Percentiles rank a stretch among this genome's conserved stretches.
Evolutionary conservation across 495 filamentous ascomycete genomes (phyloP).

Genomic region (Aspergillus biplanus): DNA sequence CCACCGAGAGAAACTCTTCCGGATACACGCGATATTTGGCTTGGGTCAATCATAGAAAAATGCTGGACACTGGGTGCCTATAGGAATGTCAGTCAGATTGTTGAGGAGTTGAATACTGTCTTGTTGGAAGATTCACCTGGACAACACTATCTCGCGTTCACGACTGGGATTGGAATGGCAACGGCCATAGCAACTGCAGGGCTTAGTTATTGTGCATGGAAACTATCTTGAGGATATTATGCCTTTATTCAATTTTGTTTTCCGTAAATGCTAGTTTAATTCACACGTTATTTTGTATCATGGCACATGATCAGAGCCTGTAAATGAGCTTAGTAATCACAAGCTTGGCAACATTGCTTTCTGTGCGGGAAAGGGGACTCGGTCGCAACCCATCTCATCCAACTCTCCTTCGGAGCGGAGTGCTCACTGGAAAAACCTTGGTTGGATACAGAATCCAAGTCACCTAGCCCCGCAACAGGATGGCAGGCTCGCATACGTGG

Average conservation of each 20-base stretch:
- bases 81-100: background rate
- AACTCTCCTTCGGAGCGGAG: background rate
- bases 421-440: background rate
- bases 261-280: no score
- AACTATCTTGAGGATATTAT: no score
- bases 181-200: no score
- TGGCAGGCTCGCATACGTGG: background rate
- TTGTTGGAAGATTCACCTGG: no score
- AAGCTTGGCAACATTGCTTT: background rate
- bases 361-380: background rate
- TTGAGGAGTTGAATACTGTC: background rate
- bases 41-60: conserved; percentile 35
- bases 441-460: background rate
- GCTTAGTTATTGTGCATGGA: no score
- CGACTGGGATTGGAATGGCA: no score
- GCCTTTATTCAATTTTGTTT: no score
- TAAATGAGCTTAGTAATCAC: no score
- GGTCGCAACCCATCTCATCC: background rate
- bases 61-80: conserved; percentile 27
- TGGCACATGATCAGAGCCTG: no score
- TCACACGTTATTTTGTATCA: no score
- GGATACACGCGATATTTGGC: conserved; percentile 30
- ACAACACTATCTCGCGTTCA: no score
- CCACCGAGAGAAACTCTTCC: conserved; percentile 29
- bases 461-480: no score